Evolutionary conservation across 2,329 filamentous ascomycete genomes (phyloP), one percentile per base, ranked within the genome.

Genomic region (Pseudogymnoascus sp.): DNA sequence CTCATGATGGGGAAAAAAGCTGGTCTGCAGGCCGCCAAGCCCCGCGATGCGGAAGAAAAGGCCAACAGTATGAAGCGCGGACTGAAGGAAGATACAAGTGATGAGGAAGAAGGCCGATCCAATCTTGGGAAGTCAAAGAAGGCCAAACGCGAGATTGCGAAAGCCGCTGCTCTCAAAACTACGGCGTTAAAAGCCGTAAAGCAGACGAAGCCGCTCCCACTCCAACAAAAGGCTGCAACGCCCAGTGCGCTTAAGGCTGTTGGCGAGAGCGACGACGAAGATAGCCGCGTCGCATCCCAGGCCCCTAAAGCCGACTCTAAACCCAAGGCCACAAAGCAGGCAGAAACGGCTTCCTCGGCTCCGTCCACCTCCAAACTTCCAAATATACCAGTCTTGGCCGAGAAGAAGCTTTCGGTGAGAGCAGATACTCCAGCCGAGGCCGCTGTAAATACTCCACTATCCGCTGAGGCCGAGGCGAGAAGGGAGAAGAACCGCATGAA

Each of bases 51-150:
- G 6, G 70, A 71, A 49, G 72, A 74, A 60, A 73, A 73, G 60
- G 67, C 67, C 60, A 65, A 62, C 5, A 72, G 68, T 64, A 67
- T 68, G 19, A 72, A 72, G 64, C 66, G 70, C n/a, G 67, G 60
- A 11, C 60, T 68, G 58, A 67, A 52, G 41, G 66, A 66, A 23
- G 70, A 72, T 38, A 72, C 68, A 39, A 74, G 72, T 59, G 73
- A 74, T 63, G 73, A 75, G 33, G 73, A 74, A 22, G 70, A 69
- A 58, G 72, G 73, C 2, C 66, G 73, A 52, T 72, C 72, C 60
- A 66, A 65, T n/a, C 42, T 73, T 30, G 72, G 72, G 33, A 72
- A 67, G 45, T 69, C 70, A 38, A 73, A 73, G 68, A 73, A 73
- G 52, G 30, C 66, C 41, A 72, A 69, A n/a, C 28, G 45, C 42